Base-by-base conservation (phyloP, 2,329 filamentous ascomycete species). In the Nemania sp. region DNA sequence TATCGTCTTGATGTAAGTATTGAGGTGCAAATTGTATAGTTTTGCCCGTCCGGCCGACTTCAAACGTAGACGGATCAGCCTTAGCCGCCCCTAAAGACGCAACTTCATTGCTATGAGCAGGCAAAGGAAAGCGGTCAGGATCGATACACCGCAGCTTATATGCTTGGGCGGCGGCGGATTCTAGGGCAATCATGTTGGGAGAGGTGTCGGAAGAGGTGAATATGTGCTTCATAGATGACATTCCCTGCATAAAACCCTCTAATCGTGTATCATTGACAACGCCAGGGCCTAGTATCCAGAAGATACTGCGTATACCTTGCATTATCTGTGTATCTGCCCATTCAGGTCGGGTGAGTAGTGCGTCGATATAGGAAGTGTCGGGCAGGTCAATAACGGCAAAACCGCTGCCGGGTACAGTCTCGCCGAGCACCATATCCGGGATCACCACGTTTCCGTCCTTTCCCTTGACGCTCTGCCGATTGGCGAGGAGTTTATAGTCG, bases 371-470 rank as follows among this genome's bases (percentile, higher is more conserved):
- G 7, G 89, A 87, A 0, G 78, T 69, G 15, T 90, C 87, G 0
- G 93, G 93, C 7, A 99, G 79, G 73, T 98, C 94, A 47, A 97
- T 83, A 7, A 99, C 84, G 8, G 92, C 91, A 70, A 97, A 85
- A 2, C 93, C 94, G 63, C 85, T 87, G 11, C 94, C 94, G 5
- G 87, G 84, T 63, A 89, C 85, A 2, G 85, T 80, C 11, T 89
- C 83, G 1, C 87, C 93, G 59, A 99, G 77, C 1, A 98, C 94
- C 90, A 97, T 96, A 0, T 96, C 92, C 1, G 95, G 91, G 0
- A 91, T 96, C 32, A 99, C 88, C 0, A 86, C 86, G 6, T 83
- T 84, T 4, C 93, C 94, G 73, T 91, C 86, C 15, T 84, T 81
- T 26, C 88, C 89, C 61, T 83, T 80, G 1, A 96, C 89, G 55